Evolutionary conservation across 768 basidiomycete species (phyloP).

Genomic region (Porphyrellus cyaneotinctus): DNA sequence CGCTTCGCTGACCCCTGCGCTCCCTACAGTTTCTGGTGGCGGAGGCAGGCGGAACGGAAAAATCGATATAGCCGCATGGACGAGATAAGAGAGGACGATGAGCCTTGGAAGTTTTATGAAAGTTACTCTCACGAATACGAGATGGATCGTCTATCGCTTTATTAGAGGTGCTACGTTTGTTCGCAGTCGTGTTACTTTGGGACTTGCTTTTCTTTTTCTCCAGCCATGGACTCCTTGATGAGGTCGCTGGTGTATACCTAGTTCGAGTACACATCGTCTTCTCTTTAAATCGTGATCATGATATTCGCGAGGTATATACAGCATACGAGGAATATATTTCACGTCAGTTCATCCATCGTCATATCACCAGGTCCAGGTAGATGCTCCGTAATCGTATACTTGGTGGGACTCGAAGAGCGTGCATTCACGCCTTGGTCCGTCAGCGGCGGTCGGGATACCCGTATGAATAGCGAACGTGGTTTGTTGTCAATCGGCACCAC

Average conservation of each 20-base stretch:
- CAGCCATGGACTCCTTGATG: neutral
- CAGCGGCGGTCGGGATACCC: slow-evolving; percentile 47
- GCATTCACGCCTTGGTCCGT: slow-evolving; percentile 41
- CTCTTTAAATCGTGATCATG: neutral
- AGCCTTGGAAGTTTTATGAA: slow-evolving; percentile 30
- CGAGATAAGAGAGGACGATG: slow-evolving; percentile 27
- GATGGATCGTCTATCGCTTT: slow-evolving; percentile 8
- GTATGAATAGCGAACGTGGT: slow-evolving; percentile 47
- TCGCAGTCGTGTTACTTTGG: neutral
- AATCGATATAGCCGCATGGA: slow-evolving; percentile 22
- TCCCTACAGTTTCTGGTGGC: slow-evolving; percentile 28
- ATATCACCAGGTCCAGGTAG: slow-evolving; percentile 44
- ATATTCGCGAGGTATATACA: slow-evolving; percentile 16
- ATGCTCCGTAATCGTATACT: slow-evolving; percentile 27
- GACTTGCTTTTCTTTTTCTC: neutral
- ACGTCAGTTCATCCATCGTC: slow-evolving; percentile 47
- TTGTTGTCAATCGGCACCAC: slow-evolving; percentile 45
- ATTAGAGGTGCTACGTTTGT: neutral
- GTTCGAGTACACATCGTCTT: neutral
- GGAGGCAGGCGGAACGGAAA: slow-evolving; percentile 18
- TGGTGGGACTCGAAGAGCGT: slow-evolving; percentile 11
- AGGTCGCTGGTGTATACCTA: neutral
- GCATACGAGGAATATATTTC: slow-evolving; percentile 9
- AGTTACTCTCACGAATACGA: slow-evolving; percentile 13
- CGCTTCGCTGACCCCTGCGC: neutral